Evolutionary conservation across 805 yeast genomes (phyloP), one percentile per base, ranked within the genome.

Genomic region (Diddensiella caesifluorescens): DNA sequence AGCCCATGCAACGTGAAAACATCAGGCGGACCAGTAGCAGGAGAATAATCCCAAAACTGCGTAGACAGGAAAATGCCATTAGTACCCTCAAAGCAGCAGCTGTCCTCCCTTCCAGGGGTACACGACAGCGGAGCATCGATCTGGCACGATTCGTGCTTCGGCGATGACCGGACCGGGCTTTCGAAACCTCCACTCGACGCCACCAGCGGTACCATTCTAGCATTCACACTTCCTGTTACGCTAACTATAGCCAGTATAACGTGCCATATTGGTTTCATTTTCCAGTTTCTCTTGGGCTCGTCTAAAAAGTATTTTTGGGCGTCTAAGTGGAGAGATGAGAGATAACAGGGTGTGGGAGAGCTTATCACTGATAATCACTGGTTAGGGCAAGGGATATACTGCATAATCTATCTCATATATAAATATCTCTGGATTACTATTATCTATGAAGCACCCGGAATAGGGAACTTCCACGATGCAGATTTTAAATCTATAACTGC

Each of bases 21-120:
- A 40, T 83, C 77, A 29, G 71, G 65, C 2, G 86, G 85, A 4
- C 92, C 92, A 38, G 77, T 68, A 1, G 85, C 74, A 1, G 92
- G 89, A 46, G 68, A 63, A 57, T 82, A 83, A 62, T 89, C 95
- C 97, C 97, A 89, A 65, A 89, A 88, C 59, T 89, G 97, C 0
- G 97, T 84, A 57, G 77, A 83, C 39, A 89, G 62, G 27, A 89
- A 67, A 12, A 86, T 70, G 4, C 97, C 97, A 35, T 94, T 90
- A 6, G 89, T 89, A 36, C 75, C 74, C 57, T 88, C 95, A 59
- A 80, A 85, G 63, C 97, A 89, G 57, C 97, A 89, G 2, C 76
- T 57, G 59, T 86, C 79, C 47, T 39, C 32, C 12, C 32, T 35
- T 15, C 46, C 40, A 16, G 43, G 41, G 6, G 53, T 44, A 47